Evolutionary conservation across 805 yeast species (phyloP).

Genomic region (Saturnispora halmiae): DNA sequence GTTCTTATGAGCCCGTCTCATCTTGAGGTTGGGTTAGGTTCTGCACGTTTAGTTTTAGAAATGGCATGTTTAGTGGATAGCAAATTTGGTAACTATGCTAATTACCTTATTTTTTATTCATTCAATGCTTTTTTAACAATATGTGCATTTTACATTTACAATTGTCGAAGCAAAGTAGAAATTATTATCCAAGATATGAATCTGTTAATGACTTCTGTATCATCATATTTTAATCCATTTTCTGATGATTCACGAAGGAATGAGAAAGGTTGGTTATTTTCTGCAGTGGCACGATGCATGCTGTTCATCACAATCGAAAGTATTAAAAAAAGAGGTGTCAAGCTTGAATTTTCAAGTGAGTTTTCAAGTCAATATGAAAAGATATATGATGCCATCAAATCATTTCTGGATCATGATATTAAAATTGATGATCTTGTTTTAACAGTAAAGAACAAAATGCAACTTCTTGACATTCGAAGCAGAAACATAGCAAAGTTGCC

Average conservation of each 20-base stretch:
- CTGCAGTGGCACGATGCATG: slow-evolving; percentile 17
- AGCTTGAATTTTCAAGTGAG: neutral
- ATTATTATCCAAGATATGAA: slow-evolving; percentile 19
- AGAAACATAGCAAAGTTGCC: slow-evolving; percentile 2
- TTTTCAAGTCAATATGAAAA: slow-evolving; percentile 2
- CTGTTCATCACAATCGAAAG: slow-evolving; percentile 18
- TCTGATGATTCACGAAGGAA: slow-evolving; percentile 6
- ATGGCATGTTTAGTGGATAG: slow-evolving; percentile 15
- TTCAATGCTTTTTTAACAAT: slow-evolving; percentile 27
- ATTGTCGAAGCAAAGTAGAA: slow-evolving; percentile 9
- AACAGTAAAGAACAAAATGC: slow-evolving; percentile 2
- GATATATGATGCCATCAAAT: slow-evolving; percentile 1
- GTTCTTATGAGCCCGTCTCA: neutral
- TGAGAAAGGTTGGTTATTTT: slow-evolving; percentile 17
- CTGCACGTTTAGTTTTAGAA: slow-evolving; percentile 23
- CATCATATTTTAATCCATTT: slow-evolving; percentile 15
- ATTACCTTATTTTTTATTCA: slow-evolving; percentile 24
- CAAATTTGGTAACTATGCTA: slow-evolving; percentile 13
- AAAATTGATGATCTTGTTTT: slow-evolving; percentile 6
- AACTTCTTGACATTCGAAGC: neutral
- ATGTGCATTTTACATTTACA: slow-evolving; percentile 22
- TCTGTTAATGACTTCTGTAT: slow-evolving; percentile 18
- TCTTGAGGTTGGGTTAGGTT: slow-evolving; percentile 3
- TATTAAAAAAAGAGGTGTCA: neutral
- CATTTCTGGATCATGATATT: slow-evolving; percentile 1